Base-by-base conservation (phyloP, 2,329 filamentous ascomycete species). In the Fusarium caatingaense region DNA sequence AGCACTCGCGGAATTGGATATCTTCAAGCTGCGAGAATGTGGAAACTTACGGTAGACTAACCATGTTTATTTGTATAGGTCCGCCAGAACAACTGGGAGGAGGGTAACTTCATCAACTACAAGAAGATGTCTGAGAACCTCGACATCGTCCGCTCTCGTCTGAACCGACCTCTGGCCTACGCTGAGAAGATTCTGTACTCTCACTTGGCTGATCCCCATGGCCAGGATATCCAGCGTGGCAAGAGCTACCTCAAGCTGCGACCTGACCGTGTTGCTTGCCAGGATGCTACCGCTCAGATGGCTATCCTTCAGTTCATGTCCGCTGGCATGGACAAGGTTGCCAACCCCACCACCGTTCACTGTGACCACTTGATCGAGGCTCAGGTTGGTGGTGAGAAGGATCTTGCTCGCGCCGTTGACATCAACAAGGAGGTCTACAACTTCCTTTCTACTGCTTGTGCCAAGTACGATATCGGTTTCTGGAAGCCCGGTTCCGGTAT, bases 361-460 rank as follows among this genome's bases (percentile, higher is more conserved):
- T 98, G 96, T 81, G 96, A 99, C 83, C 96, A 99, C 85, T 90
- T 99, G 88, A 99, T 99, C 83, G 95, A 98, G 88, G 96, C 95
- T 68, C 95, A 98, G 85, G 81, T 95, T 77, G 96, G 96, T 80
- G 94, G 94, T 76, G 89, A 87, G 72, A 96, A 98, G 89, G 96
- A 99, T 92, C 86, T 98, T 82, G 92, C 89, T 68, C 90, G 95
- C 78, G 96, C 96, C 77, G 87, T 95, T 78, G 88, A 90, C 76
- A 97, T 97, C 86, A 98, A 98, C 91, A 97, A 97, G 88, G 95
- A 98, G 84, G 96, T 99, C 76, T 99, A 98, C 85, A 92, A 98
- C 84, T 99, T 99, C 88, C 86, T 99, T 80, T 89, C 94, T 68
- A 91, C 91, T 70, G 92, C 95, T 73, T 98, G 95, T 82, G 94